Conservation (phyloP, 305 asterid genomes). For the Nicotiana rustica region DNA sequence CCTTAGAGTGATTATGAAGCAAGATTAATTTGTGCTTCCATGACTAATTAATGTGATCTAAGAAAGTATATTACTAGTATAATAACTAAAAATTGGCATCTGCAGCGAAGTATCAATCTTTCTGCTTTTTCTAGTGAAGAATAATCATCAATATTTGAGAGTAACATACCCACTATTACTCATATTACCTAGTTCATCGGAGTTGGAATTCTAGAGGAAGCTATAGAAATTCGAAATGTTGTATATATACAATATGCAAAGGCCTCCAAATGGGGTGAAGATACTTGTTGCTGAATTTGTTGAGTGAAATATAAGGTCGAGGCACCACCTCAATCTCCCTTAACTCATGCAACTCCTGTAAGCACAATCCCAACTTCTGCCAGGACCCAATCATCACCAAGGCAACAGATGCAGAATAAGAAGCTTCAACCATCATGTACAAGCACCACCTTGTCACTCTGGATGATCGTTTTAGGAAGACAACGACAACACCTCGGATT, state of each 20-base stretch:
- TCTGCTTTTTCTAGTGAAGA: too few species aligned
- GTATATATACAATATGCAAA: constrained; percentile 74
- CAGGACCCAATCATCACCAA: constrained; percentile 60
- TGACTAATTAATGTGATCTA: too few species aligned
- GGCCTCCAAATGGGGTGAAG: constrained; percentile 91
- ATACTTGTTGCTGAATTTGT: constrained; percentile 21
- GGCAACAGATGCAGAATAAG: constrained; percentile 35
- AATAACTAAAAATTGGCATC: too few species aligned
- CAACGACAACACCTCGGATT: constrained; percentile 77
- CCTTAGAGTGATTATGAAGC: too few species aligned
- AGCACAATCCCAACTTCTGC: constrained; percentile 35
- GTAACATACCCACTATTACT: too few species aligned
- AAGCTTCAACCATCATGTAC: constrained; percentile 44
- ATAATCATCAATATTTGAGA: too few species aligned
- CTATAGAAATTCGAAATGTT: constrained; percentile 77
- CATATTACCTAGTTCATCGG: too few species aligned
- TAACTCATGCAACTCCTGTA: constrained; percentile 56
- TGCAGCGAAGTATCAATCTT: too few species aligned
- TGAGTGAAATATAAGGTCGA: constrained; percentile 66
- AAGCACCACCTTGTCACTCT: constrained; percentile 76
- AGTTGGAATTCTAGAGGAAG: constrained; percentile 58
- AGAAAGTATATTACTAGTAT: too few species aligned
- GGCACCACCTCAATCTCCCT: background rate
- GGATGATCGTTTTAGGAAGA: constrained; percentile 84
- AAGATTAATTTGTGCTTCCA: too few species aligned